Conservation (phyloP, 805 yeast species). For the Pichia heedii region DNA sequence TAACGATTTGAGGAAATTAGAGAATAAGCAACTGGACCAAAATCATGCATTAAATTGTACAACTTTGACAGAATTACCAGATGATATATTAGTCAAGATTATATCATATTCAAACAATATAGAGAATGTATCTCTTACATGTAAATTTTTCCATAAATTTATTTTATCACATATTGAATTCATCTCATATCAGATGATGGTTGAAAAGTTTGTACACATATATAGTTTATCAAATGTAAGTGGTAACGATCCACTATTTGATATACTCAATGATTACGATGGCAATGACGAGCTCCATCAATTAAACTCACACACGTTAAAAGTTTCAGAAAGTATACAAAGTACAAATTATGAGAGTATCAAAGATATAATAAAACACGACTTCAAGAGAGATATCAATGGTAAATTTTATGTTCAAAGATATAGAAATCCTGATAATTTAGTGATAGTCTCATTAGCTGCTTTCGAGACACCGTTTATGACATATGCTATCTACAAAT, state of each 20-base stretch:
- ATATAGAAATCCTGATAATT: constrained; percentile 6
- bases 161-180: constrained; percentile 7
- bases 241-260: too few species aligned
- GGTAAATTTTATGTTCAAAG: constrained; percentile 1
- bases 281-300: constrained; percentile 10
- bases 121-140: constrained; percentile 1
- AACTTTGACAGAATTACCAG: constrained; percentile 7
- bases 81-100: constrained; percentile 11
- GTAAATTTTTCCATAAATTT: constrained; percentile 9
- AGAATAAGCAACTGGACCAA: too few species aligned
- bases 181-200: constrained; percentile 4
- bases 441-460: constrained; percentile 3
- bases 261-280: too few species aligned
- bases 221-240: background rate
- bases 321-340: background rate
- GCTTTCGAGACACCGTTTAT: constrained; percentile 8
- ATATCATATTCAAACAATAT: constrained; percentile 10
- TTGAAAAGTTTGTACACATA: background rate
- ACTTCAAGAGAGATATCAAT: constrained; percentile 1
- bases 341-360: background rate
- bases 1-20: too few species aligned
- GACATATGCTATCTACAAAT: constrained; percentile 6
- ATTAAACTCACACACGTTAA: constrained; percentile 7
- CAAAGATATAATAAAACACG: background rate
- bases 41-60: too few species aligned